Evolutionary conservation across 2,329 filamentous ascomycete genomes (phyloP).

Genomic region (Fonsecaea multimorphosa): DNA sequence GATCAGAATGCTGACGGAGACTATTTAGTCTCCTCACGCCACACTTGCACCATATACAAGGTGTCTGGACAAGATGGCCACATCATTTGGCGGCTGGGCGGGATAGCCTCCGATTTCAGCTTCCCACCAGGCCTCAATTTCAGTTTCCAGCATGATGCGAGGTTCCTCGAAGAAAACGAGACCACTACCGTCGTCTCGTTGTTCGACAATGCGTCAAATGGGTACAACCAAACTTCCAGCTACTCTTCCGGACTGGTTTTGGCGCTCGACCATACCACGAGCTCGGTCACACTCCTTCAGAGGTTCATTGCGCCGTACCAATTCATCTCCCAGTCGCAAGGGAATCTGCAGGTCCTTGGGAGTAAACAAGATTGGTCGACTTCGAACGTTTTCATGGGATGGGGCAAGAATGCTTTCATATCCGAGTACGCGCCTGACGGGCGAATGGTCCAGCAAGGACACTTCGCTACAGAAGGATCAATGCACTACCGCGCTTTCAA

Average conservation of each 20-base stretch:
- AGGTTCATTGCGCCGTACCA: conserved; percentile 40
- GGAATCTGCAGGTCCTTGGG: conserved; percentile 46
- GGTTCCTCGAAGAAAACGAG: conserved; percentile 47
- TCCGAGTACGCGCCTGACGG: conserved; percentile 48
- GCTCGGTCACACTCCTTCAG: conserved; percentile 45
- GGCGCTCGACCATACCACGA: conserved; percentile 46
- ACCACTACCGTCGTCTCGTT: conserved; percentile 49
- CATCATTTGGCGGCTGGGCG: conserved; percentile 49
- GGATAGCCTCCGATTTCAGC: conserved; percentile 42
- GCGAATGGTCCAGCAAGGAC: conserved; percentile 47
- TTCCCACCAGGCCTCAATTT: conserved; percentile 42
- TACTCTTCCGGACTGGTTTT: conserved; percentile 50
- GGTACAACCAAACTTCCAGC: conserved; percentile 47
- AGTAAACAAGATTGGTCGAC: conserved; percentile 32
- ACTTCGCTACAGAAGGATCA: conserved; percentile 44
- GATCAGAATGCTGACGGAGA: conserved; percentile 50
- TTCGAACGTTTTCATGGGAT: conserved; percentile 49
- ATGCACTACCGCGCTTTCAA: conserved; percentile 54
- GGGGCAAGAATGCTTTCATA: conserved; percentile 50
- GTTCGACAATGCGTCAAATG: conserved; percentile 53
- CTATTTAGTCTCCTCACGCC: conserved; percentile 51
- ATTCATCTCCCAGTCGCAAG: conserved; percentile 41
- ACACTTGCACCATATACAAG: conserved; percentile 50
- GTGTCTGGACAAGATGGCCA: conserved; percentile 49
- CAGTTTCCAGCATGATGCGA: conserved; percentile 52